Evolutionary conservation across 371 early-diverging fungal genomes (phyloP).

Genomic region (Mucor piriformis): DNA sequence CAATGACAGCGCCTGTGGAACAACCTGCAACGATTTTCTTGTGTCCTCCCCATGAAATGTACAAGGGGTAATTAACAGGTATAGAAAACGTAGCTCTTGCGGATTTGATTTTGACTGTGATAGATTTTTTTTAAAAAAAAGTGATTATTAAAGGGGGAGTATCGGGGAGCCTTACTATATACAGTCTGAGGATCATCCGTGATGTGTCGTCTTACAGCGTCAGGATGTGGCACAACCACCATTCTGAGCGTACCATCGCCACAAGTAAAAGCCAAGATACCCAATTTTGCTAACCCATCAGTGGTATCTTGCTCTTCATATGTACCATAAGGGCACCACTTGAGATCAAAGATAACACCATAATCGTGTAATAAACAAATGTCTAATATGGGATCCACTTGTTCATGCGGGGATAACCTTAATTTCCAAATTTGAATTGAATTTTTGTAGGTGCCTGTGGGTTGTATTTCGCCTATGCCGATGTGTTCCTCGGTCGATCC

Average conservation of each 20-base stretch:
- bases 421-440: constrained; percentile 61
- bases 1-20: constrained; percentile 20
- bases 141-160: neutral
- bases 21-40: constrained; percentile 34
- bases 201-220: constrained; percentile 21
- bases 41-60: constrained; percentile 35
- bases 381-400: constrained; percentile 39
- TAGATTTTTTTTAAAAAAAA: neutral
- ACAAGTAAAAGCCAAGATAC: constrained; percentile 53
- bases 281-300: constrained; percentile 36
- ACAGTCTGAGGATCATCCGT: constrained; percentile 9
- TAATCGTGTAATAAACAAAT: constrained; percentile 54
- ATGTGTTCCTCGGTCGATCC: constrained; percentile 43
- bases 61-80: constrained; percentile 15
- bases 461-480: constrained; percentile 39
- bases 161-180: constrained; percentile 13
- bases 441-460: constrained; percentile 22
- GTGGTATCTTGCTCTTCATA: constrained; percentile 37
- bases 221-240: constrained; percentile 56
- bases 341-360: constrained; percentile 52
- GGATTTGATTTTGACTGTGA: constrained; percentile 17
- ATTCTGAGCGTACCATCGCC: constrained; percentile 55
- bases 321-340: constrained; percentile 56
- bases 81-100: constrained; percentile 10
- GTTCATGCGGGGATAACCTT: constrained; percentile 12